Evolutionary conservation across 257 asterid genomes (phyloP), one percentile per base, ranked within the genome.

Genomic region (Mentha longifolia): DNA sequence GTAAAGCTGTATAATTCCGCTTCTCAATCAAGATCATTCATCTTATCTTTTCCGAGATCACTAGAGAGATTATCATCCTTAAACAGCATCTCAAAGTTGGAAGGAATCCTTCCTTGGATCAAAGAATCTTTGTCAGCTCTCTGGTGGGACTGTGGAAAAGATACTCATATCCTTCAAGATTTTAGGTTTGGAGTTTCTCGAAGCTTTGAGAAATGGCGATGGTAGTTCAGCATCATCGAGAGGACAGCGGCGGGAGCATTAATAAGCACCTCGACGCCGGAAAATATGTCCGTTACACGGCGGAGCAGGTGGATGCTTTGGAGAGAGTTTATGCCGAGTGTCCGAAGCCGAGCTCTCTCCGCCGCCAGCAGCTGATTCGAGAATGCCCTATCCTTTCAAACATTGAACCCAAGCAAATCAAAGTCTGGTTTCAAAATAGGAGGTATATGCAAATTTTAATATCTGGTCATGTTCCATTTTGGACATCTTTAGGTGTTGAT

Each of bases 261-360:
- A 81, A 72, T 61, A 94, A 83, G 75, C 96, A 88, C 76, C 84
- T 94, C 49, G 99, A 91, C 63, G 81, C 78, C 60, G 98, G 99
- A 46, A 94, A 94, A 65, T 94, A 94, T 68, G 97, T 89, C 10
- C 84, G 99, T 8, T 94, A 94, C 76, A 91, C 99, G 37, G 89
- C 96, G 49, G 99, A 94, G 88, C 99, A 94, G 77, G 97, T 94
- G 82, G 99, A 94, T 76, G 99, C 97, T 12, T 62, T 94, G 84
- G 99, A 94, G 79, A 88, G 99, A 81, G 97, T 91, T 13, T 94
- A 94, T 47, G 84, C 96, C 1, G 97, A 89, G 80, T 94, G 97
- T 67, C 99, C 99, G 0, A 94, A 94, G 72, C 99, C 99, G 9
- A 94, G 97, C 70, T 94, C 99, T 0, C 76, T 89, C 62, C 96